Conservation (phyloP, 1,139 yeast species). For the Yamadazyma pseudoaaseri region DNA sequence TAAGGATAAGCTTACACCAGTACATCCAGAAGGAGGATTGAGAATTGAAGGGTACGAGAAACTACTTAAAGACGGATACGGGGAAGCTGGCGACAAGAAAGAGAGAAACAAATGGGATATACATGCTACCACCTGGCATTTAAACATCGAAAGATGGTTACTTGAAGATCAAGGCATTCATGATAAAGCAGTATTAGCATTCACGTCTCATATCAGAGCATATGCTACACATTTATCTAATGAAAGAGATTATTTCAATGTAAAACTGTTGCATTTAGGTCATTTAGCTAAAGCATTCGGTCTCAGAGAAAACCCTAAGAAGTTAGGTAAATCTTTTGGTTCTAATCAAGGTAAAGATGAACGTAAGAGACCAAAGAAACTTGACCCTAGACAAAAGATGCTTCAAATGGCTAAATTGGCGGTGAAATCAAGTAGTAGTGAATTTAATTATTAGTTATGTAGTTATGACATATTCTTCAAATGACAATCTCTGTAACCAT, state of each 20-base stretch:
- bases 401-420: conserved; percentile 74
- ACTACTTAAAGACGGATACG: conserved; percentile 49
- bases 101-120: conserved; percentile 71
- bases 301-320: conserved; percentile 89
- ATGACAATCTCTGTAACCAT: conserved; percentile 19
- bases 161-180: conserved; percentile 64
- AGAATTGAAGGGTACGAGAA: conserved; percentile 49
- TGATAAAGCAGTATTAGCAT: conserved; percentile 70
- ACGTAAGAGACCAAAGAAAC: conserved; percentile 45
- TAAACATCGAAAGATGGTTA: conserved; percentile 84
- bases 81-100: conserved; percentile 26
- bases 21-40: conserved; percentile 60
- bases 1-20: conserved; percentile 45
- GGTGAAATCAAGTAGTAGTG: conserved; percentile 60
- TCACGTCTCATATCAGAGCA: conserved; percentile 87
- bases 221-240: conserved; percentile 90
- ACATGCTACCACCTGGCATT: conserved; percentile 95
- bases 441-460: conserved; percentile 58
- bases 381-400: conserved; percentile 70
- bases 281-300: conserved; percentile 96
- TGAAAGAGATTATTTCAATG: conserved; percentile 78
- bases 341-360: conserved; percentile 18
- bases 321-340: conserved; percentile 47
- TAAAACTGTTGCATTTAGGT: conserved; percentile 82
- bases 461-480: background rate